Base-by-base conservation (phyloP, 2,329 filamentous ascomycete species). In the Geoglossum cookeanum region DNA sequence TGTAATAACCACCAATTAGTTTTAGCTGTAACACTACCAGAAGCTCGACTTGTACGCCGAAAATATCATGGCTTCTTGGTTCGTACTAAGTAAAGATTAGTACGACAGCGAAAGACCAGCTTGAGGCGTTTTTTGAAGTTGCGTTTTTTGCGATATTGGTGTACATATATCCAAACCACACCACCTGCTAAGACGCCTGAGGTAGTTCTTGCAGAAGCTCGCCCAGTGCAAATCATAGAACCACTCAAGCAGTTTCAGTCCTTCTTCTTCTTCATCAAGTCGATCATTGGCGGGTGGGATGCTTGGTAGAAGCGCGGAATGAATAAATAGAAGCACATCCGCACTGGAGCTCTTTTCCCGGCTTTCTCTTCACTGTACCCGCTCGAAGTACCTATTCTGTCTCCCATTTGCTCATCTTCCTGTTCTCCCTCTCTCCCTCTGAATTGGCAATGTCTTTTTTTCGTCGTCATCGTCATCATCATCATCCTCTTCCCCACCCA, bases 31-130 rank as follows among this genome's bases (percentile, higher is more conserved):
- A n/a, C n/a, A n/a, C n/a, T n/a, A n/a, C n/a, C 42, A 22, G 42
- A 11, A 22, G 27, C 48, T 32, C 48, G 48, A 51, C 48, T 51
- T 51, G 27, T 22, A 33, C 48, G 48, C n/a, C 48, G 48, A 29
- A 51, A 51, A 22, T 51, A 51, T 51, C 48, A 29, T 32, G 48
- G 48, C n/a, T 51, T 51, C 48, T 51, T 51, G 32, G 48, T 51
- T 22, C 48, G 48, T 33, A 32, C 48, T 3, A 22, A 32, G 48
- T n/a, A 4, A 32, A 51, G 48, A 51, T 51, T 29, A 17, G 48
- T 29, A 32, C 48, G 48, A 51, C 32, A 51, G 48, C n/a, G 48
- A 51, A 51, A 51, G 4, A 51, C 48, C 27, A 51, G 48, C 48
- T 32, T 51, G 48, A 51, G 48, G 32, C 48, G 48, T n/a, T 32